phyloP scores from a whole-genome alignment of 2,329 filamentous ascomycete species.

The Orbilia javanica region DNA sequence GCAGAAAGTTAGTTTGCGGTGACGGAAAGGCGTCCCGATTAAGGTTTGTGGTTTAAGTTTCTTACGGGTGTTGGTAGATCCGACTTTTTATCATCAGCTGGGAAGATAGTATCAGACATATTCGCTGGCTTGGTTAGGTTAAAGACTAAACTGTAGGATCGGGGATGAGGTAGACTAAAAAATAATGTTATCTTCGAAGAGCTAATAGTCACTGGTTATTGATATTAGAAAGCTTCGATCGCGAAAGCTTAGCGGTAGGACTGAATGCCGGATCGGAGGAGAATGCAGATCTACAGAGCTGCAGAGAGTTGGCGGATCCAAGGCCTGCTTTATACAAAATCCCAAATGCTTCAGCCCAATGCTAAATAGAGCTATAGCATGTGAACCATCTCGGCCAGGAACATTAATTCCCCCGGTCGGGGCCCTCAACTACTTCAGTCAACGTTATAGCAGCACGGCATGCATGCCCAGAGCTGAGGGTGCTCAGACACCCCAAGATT shows the following conservation, averaged over 20 bases:
- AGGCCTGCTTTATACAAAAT: not conserved
- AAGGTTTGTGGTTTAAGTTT: not conserved
- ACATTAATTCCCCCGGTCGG: constrained; percentile 13
- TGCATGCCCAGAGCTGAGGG: too few relatives aligned
- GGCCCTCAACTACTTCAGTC: not conserved
- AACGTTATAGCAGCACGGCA: too few relatives aligned
- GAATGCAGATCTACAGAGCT: too few relatives aligned
- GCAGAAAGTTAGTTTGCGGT: not conserved
- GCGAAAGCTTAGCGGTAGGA: too few relatives aligned
- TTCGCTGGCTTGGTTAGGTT: not conserved
- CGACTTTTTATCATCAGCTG: constrained; percentile 15
- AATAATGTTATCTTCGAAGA: too few relatives aligned
- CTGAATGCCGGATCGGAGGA: too few relatives aligned
- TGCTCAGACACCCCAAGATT: not conserved
- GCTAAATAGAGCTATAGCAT: not conserved
- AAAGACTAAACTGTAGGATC: too few relatives aligned
- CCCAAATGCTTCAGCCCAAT: not conserved
- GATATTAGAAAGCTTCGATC: too few relatives aligned
- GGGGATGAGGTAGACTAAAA: too few relatives aligned
- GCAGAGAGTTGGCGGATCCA: not conserved
- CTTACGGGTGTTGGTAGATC: constrained; percentile 35
- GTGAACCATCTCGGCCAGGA: not conserved
- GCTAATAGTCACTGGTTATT: too few relatives aligned
- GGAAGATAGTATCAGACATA: not conserved
- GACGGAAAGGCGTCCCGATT: not conserved